Base-by-base conservation (phyloP, 768 basidiomycete species). In the Pleurotus platypus region DNA sequence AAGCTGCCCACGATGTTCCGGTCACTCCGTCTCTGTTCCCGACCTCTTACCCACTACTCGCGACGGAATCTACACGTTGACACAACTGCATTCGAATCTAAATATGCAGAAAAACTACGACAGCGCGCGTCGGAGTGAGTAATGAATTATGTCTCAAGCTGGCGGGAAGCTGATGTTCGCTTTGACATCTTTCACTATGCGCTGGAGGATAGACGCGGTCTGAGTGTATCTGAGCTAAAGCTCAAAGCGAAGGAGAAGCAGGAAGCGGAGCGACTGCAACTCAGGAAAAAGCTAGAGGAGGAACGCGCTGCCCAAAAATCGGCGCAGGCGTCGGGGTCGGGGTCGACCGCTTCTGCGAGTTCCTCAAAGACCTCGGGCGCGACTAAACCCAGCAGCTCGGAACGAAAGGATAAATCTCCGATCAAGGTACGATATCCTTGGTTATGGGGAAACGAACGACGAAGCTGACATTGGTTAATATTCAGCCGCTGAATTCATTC, bases 401-500 rank as follows among this genome's bases (percentile, higher is more conserved):
- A 62, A 26, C 80, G 86, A 39, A 85, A 79, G 62, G 89, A 90
- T 64, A 81, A 81, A 55, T 83, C 87, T 13, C 88, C 89, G 5
- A 71, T 90, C 53, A 87, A 84, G 76, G 86, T 80, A 64, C 56
- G 76, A 68, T 51, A 53, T 5, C 15, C 5, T 5, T 55, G 42
- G 30, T 55, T 16, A 11, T 46, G 38, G 5, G n/a, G 35, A 43
- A n/a, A 37, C 11, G 37, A 20, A 55, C 15, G 61, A 55, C 20
- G 4, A 49, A 45, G 38, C 57, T 60, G 24, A 58, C 16, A 38
- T 50, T 47, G 49, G 46, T 49, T 50, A 42, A 56, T 35, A 22
- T 53, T 20, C 64, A 98, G 96, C 87, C 94, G 8, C 78, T 98
- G 18, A 81, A 85, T 3, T 83, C 80, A 7, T 87, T 97, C 59